Base-by-base conservation (phyloP, 257 asterid species). In the Buddleja alternifolia region DNA sequence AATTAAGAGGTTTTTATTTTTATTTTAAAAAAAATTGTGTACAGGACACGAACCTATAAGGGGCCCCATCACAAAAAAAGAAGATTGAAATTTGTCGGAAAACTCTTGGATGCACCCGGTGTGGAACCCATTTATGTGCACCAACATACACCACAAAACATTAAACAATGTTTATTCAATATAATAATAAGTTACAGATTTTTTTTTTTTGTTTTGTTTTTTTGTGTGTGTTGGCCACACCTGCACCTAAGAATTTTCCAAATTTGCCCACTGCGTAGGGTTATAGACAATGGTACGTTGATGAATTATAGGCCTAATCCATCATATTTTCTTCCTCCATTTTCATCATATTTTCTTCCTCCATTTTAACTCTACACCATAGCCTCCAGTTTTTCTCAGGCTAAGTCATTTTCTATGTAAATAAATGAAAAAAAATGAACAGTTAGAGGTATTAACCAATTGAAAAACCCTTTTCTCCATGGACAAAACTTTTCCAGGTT, bases 261-360 rank as follows among this genome's bases (percentile, higher is more conserved):
- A 29, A 14, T 65, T 75, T 78, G 88, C 79, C 87, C 53, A 50
- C 77, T 71, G 77, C 79, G 75, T 78, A 75, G 85, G 56, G 32
- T 37, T 15, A 63, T 73, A 71, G 83, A 68, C 77, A 80, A 78
- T 64, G 73, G 82, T 79, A 58, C 86, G 75, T n/a, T 66, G 50
- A 57, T 42, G 41, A 34, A 64, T 62, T 69, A 36, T 62, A n/a
- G n/a, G n/a, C n/a, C 63, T 32, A 48, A 69, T 58, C 5, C 34
- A 29, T 29, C 34, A 29, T 29, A 29, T 5, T 5, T 29, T 29
- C 34, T 1, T 29, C 34, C 5, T n/a, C n/a, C n/a, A n/a, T n/a
- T n/a, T n/a, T 54, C 57, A 61, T 75, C 72, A 75, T 52, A 73
- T 63, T 63, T 61, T 53, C 68, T 4, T 69, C 75, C 64, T 44